phyloP scores from a whole-genome alignment of 352 stramenopile species.

The Pelagophyceae sp. region DNA sequence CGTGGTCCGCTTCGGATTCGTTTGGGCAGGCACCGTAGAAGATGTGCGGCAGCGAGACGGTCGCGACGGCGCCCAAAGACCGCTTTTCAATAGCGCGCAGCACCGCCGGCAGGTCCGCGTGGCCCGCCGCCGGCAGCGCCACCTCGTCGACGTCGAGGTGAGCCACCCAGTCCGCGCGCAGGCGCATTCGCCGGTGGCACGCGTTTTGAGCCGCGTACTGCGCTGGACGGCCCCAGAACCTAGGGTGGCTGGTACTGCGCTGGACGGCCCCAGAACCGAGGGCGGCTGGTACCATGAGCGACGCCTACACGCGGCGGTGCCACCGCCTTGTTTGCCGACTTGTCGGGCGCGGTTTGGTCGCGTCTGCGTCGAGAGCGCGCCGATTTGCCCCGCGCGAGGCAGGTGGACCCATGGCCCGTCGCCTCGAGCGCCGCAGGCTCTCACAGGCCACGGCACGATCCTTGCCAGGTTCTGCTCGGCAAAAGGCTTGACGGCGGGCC shows the following conservation, averaged over 20 bases:
- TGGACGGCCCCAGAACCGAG: no score
- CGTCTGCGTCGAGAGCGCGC: not conserved
- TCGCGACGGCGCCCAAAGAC: not conserved
- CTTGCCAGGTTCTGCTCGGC: not conserved
- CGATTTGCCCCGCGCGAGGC: not conserved
- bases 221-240: not conserved
- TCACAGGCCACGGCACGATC: not conserved
- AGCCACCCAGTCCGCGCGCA: not conserved
- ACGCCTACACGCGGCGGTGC: no score
- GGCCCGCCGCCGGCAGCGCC: not conserved
- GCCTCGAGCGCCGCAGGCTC: not conserved
- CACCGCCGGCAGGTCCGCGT: not conserved
- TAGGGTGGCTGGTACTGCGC: no score
- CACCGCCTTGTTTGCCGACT: no score
- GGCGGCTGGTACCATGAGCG: no score
- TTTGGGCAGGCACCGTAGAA: not conserved
- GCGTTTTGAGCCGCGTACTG: constrained; percentile 15
- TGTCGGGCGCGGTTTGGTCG: no score
- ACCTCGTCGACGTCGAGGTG: constrained; percentile 3
- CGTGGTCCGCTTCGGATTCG: not conserved
- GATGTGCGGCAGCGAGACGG: not conserved
- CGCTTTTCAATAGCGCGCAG: no score
- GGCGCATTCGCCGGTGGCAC: not conserved
- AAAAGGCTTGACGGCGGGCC: not conserved
- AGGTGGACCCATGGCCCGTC: not conserved